Evolutionary conservation across 2,329 filamentous ascomycete genomes (phyloP), one percentile per base, ranked within the genome.

Genomic region (Fusarium multiceps): DNA sequence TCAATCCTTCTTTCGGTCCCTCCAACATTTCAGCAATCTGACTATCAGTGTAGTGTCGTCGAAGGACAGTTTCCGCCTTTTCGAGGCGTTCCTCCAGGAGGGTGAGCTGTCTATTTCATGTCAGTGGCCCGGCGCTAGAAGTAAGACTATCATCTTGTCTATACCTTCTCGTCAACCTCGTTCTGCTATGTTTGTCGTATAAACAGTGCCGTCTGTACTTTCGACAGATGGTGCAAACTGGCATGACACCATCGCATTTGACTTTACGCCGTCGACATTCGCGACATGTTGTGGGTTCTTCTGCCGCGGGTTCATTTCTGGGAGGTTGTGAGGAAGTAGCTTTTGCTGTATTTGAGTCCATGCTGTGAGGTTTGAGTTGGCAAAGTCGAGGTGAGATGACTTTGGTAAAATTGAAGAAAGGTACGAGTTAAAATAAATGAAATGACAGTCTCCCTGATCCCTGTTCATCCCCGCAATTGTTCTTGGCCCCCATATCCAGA

Each of bases 71-170:
- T 27, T 72, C 68, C 7, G 69, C 69, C 34, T 66, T 72, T 48
- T 72, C 69, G 4, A 72, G 61, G 2, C 69, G 65, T 40, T 72
- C 69, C 51, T 72, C 69, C 2, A 72, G 25, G 13, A 72, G 66
- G 6, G 69, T 72, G 18, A 72, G 57, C 37, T 71, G 68, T 43
- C 69, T 72, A 37, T 13, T 23, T 30, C 8, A 41, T 34, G 55
- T 69, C 51, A 66, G 65, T 51, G n/a, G 32, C 27, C 27, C 11
- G 27, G 27, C 27, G 11, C 27, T 28, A 28, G 27, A 28, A 4
- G 4, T 28, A 11, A 12, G 11, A 28, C 27, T 6, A 28, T 28
- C 27, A 28, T 12, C 27, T 12, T 28, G 27, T 37, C 16, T 41
- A 18, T 67, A 68, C 66, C 64, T 68, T 64, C 66, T 49, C 13